Conservation (phyloP, 306 rosid species). For the Quercus bicolor region DNA sequence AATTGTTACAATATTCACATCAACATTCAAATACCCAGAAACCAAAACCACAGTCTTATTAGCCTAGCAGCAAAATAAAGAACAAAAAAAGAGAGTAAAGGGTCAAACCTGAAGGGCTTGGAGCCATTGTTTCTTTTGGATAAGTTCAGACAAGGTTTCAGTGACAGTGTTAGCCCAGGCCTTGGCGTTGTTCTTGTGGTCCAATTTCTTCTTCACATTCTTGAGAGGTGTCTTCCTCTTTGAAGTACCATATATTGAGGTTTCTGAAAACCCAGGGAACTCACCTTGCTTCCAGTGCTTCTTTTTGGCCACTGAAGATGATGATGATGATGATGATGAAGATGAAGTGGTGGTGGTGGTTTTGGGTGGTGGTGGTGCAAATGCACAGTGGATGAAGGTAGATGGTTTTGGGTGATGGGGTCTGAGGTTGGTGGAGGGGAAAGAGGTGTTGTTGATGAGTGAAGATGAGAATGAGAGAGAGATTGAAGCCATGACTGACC, state of each 20-base stretch:
- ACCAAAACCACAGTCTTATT: neutral
- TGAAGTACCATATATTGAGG: constrained; percentile 21
- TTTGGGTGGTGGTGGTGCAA: constrained; percentile 37
- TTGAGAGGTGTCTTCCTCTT: constrained; percentile 62
- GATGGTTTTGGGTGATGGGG: constrained; percentile 24
- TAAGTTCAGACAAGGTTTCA: constrained; percentile 61
- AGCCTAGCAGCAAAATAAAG: neutral
- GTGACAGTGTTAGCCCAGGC: constrained; percentile 95
- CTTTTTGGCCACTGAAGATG: constrained; percentile 44
- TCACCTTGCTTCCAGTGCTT: constrained; percentile 84
- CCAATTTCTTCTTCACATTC: constrained; percentile 76
- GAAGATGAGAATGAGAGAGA: constrained; percentile 73
- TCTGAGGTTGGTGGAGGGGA: neutral
- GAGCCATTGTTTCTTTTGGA: constrained; percentile 84
- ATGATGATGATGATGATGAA: constrained; percentile 13
- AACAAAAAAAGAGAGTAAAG: constrained; percentile 15
- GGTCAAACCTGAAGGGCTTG: constrained; percentile 83
- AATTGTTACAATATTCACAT: neutral
- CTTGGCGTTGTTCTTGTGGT: constrained; percentile 61
- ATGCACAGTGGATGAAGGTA: constrained; percentile 36
- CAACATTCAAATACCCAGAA: neutral
- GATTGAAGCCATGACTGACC: constrained; percentile 47
- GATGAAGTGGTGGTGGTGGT: neutral
- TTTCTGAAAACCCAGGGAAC: constrained; percentile 62
- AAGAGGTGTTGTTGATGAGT: constrained; percentile 18